Percentiles rank a stretch among this genome's conserved stretches.
Evolutionary conservation across 2,329 filamentous ascomycete genomes (phyloP).

Genomic region (Colletotrichum liriopes): DNA sequence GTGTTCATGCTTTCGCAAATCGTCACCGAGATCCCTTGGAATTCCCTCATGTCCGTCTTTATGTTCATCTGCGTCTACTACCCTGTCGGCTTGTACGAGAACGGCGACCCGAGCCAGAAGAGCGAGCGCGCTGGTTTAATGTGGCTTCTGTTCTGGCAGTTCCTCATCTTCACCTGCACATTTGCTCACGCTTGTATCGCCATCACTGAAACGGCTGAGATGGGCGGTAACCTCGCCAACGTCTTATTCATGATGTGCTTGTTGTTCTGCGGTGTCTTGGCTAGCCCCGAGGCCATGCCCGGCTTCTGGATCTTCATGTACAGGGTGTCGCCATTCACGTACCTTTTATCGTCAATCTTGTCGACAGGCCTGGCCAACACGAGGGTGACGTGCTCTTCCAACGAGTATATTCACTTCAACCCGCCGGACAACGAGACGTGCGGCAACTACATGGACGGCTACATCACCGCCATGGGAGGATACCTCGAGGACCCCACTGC

Average conservation of each 20-base stretch:
- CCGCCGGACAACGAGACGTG: conserved; percentile 63
- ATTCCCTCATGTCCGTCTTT: conserved; percentile 72
- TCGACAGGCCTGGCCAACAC: conserved; percentile 47
- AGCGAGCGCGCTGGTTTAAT: conserved; percentile 70
- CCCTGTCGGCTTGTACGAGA: conserved; percentile 74
- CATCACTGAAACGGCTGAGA: conserved; percentile 75
- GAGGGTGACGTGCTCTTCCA: conserved; percentile 45
- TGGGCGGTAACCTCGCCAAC: conserved; percentile 75
- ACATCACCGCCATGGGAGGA: conserved; percentile 62
- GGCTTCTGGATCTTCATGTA: conserved; percentile 83
- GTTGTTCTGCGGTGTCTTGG: conserved; percentile 77
- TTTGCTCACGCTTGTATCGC: conserved; percentile 78
- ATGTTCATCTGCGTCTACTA: conserved; percentile 79
- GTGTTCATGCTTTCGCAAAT: conserved; percentile 78
- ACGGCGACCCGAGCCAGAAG: conserved; percentile 67
- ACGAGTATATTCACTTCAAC: conserved; percentile 70
- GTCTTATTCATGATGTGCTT: conserved; percentile 67
- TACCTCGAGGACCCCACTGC: conserved; percentile 60
- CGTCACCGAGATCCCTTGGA: conserved; percentile 78
- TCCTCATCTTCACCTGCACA: conserved; percentile 77
- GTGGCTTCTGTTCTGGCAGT: conserved; percentile 75
- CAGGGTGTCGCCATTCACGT: conserved; percentile 77
- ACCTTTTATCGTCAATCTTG: conserved; percentile 75
- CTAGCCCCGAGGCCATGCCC: conserved; percentile 69
- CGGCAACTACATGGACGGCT: conserved; percentile 63